These are phyloP conservation scores for Boletus eberwhitei DNA, from an alignment of 768 basidiomycete genomes.

Conservation along the genomic window DNA sequence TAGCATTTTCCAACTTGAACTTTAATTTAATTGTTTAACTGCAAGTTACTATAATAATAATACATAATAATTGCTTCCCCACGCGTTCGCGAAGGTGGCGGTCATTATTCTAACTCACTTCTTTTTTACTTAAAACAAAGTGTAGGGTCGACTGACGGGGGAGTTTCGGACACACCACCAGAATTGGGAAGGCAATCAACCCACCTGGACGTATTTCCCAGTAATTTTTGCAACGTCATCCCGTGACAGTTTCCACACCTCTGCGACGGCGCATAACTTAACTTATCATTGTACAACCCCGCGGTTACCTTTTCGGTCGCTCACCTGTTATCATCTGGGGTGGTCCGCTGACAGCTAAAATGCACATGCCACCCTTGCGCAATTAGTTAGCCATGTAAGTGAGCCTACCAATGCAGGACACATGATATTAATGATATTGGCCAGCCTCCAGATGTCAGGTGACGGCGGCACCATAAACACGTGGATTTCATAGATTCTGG, in stretches of 20 bases:
- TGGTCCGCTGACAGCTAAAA: not conserved
- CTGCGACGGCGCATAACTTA: not conserved
- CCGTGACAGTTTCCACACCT: not conserved
- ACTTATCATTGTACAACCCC: not conserved
- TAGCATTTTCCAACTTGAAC: no score
- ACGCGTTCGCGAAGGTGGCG: conserved; percentile 10
- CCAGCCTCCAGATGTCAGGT: not conserved
- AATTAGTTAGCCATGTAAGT: not conserved
- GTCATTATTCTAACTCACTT: conserved; percentile 5
- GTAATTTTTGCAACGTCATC: conserved; percentile 5
- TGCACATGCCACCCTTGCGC: not conserved
- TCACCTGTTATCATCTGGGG: not conserved
- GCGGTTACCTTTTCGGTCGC: not conserved
- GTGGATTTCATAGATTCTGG: not conserved
- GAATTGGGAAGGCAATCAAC: not conserved
- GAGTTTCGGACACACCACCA: not conserved
- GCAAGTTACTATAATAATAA: no score
- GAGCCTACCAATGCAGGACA: not conserved
- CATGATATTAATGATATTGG: not conserved
- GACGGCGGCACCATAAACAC: not conserved
- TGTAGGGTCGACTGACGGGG: not conserved
- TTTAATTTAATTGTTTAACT: no score
- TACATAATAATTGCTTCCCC: conserved; percentile 3
- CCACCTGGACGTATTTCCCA: not conserved
- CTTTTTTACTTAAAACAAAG: not conserved